A percentile compares a stretch with the other conserved stretches of the same genome.
phyloP scores from a whole-genome alignment of 495 filamentous ascomycete genomes.

The Neurospora hispaniola region DNA sequence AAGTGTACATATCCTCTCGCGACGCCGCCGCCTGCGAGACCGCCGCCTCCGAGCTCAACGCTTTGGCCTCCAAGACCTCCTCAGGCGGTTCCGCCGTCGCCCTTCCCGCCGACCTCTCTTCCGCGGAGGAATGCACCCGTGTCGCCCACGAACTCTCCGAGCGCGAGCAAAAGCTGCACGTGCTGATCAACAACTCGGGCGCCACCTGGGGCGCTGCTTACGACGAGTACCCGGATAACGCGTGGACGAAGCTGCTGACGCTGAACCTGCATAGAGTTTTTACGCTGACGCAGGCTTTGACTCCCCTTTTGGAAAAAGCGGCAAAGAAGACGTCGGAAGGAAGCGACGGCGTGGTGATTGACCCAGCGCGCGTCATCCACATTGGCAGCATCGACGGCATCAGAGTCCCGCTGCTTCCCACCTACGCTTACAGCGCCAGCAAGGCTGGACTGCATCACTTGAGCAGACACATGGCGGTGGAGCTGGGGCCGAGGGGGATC shows the following conservation, averaged over 20 bases:
- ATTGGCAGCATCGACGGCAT: constrained; percentile 69
- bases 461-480: constrained; percentile 56
- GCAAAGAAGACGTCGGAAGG: constrained; percentile 23
- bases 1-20: constrained; percentile 78
- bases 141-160: constrained; percentile 51
- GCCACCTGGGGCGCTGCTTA: constrained; percentile 66
- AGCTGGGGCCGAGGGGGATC: constrained; percentile 58
- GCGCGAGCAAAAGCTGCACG: constrained; percentile 55
- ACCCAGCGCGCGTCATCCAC: constrained; percentile 60
- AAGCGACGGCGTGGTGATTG: constrained; percentile 19
- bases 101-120: constrained; percentile 28
- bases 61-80: constrained; percentile 1
- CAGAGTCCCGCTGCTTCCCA: constrained; percentile 58
- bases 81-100: constrained; percentile 19
- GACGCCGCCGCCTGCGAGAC: constrained; percentile 26
- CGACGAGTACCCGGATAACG: constrained; percentile 58
- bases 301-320: constrained; percentile 51
- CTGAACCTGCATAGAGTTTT: constrained; percentile 76
- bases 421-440: constrained; percentile 62
- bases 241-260: constrained; percentile 66
- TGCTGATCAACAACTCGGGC: constrained; percentile 75
- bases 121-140: constrained; percentile 41
- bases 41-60: constrained; percentile 19
- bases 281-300: constrained; percentile 62
- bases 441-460: constrained; percentile 74